A percentile compares a stretch with the other conserved stretches of the same genome.
These are phyloP conservation scores for Loxodes magnus DNA, from an alignment of 73 alveolate species.

Conservation along the genomic window DNA sequence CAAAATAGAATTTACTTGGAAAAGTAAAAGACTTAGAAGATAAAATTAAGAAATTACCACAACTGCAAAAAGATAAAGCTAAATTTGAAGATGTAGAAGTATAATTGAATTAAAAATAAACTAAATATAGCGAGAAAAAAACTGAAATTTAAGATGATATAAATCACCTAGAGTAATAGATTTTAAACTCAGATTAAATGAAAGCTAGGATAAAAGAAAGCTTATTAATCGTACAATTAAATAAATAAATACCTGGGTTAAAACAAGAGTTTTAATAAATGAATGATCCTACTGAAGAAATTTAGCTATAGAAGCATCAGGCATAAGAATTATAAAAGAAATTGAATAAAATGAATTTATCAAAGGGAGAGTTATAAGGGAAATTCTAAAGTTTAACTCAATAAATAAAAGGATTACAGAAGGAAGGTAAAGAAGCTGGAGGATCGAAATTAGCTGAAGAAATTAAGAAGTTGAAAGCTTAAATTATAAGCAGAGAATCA, in stretches of 20 bases:
- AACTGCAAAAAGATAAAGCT: conserved; percentile 7
- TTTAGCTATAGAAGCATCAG: neutral
- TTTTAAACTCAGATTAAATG: too few relatives aligned
- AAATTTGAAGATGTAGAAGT: conserved; percentile 15
- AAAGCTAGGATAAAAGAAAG: too few relatives aligned
- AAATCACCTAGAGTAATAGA: neutral
- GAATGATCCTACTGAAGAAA: neutral
- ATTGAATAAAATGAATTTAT: neutral
- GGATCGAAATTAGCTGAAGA: too few relatives aligned
- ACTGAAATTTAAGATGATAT: conserved; percentile 7
- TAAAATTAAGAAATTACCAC: neutral
- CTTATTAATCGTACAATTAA: too few relatives aligned
- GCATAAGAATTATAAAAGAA: neutral
- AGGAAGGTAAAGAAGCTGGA: too few relatives aligned
- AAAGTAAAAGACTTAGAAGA: conserved; percentile 3
- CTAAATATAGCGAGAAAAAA: neutral
- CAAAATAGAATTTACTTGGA: neutral
- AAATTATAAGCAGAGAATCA: neutral
- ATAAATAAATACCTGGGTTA: neutral
- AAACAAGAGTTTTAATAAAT: neutral
- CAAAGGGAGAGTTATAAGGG: neutral
- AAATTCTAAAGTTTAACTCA: too few relatives aligned
- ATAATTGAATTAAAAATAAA: conserved; percentile 1
- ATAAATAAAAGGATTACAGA: too few relatives aligned
- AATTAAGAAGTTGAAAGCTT: neutral